Base-by-base conservation (phyloP, 805 yeast genomes). In the Jamesozyma hellenica region DNA sequence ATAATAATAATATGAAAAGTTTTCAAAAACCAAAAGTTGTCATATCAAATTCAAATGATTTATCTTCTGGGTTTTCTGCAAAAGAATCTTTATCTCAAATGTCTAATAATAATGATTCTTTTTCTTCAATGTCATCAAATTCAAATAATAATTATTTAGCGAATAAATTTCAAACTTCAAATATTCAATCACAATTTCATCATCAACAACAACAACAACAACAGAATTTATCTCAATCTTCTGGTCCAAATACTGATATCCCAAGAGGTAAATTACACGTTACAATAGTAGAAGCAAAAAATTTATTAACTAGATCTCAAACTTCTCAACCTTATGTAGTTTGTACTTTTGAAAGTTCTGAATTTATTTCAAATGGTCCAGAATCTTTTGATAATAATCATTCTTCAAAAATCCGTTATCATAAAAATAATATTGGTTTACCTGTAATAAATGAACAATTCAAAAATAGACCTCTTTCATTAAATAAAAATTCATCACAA, bases 341-440 rank as follows among this genome's bases (percentile, higher is more conserved):
- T 28, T 84, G 94, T 61, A 82, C 94, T 10, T 87, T 83, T 66
- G 95, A 86, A 58, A 80, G 90, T 45, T 80, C 94, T 1, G 97
- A 92, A 64, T 83, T 79, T 48, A 87, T 90, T 43, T 79, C 95
- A 19, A 77, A 78, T 45, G 88, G 87, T 4, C 86, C 94, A 1
- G 82, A 64, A 47, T 61, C 66, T 15, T 47, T 41, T 10, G 51
- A 46, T 28, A 49, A 48, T 34, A 67, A 64, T 40, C 35, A 30
- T 17, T 31, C 33, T 36, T 41, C 40, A 10, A 38, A 32, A 25
- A 36, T 33, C 16, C 38, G 36, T 40, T 30, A 39, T 25, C 13
- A 36, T 32, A 35, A 34, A 31, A 44, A 36, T 17, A 36, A 27
- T 10, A 36, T 35, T 28, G 49, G 41, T 11, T 41, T 55, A 27